Evolutionary conservation across 441 rosid genomes (phyloP), one percentile per base, ranked within the genome.

Genomic region (Erysimum cheiri): DNA sequence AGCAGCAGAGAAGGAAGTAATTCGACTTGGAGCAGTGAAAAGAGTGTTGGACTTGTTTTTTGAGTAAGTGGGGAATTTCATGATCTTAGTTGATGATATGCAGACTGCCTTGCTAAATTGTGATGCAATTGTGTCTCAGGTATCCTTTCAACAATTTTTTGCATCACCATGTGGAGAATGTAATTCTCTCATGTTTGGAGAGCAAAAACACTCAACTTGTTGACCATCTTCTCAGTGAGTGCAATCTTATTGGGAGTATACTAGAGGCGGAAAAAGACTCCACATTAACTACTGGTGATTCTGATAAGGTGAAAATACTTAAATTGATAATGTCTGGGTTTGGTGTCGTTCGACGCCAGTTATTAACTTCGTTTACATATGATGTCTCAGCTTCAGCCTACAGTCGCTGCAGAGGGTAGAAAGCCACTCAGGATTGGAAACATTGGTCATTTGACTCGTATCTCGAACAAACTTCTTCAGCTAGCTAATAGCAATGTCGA

Each of bases 131-230:
- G 33, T 77, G 49, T 55, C 72, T 82, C 73, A 90, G 99, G 90
- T 95, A 92, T 66, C 97, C 98, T 1, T 95, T 78, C 92, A 95
- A 95, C 80, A 95, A 90, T 59, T 90, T 88, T 78, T 81, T 95
- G 88, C 99, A 92, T 77, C 98, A 92, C 79, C 96, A 90, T 54
- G 92, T 89, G 50, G 98, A 92, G 80, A 91, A 68, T 77, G 87
- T 92, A 57, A 79, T 95, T 54, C 72, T 85, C 41, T 88, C 96
- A 26, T 95, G 99, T 73, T 76, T 92, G 77, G 97, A 90, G 85
- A 83, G 91, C 87, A 89, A 85, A 78, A 84, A 84, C 80, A 72
- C 82, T 64, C 67, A 77, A 49, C 85, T 92, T 69, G 67, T 84
- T 55, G 88, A 85, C 56, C 91, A 92, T 82, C 85, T 95, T 78